A percentile compares a stretch with the other conserved stretches of the same genome.
Conservation (phyloP, 768 basidiomycete species). For the Boletus barrowsii region DNA sequence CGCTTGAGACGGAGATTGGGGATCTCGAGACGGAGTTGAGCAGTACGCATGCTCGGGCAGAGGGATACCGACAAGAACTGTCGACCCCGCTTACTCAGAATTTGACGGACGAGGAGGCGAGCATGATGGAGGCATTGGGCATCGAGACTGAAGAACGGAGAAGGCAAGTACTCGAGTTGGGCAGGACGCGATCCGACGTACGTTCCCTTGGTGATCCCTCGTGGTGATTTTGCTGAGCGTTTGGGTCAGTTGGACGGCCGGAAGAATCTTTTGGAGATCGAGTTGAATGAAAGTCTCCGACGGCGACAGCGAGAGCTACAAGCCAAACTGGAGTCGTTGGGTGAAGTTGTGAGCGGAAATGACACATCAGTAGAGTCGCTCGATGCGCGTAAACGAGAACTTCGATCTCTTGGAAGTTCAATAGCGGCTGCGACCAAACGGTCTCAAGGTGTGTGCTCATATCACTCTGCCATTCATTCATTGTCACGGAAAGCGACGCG, state of each 20-base stretch:
- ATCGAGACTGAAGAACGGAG: conserved; percentile 75
- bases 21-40: conserved; percentile 73
- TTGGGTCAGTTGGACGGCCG: conserved; percentile 50
- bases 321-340: conserved; percentile 71
- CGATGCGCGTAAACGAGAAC: conserved; percentile 64
- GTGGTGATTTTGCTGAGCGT: not conserved
- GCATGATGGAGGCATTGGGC: conserved; percentile 59
- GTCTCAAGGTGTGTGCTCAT: conserved; percentile 47
- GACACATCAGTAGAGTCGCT: conserved; percentile 63
- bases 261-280: conserved; percentile 86
- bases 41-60: conserved; percentile 57
- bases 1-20: conserved; percentile 63
- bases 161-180: conserved; percentile 65
- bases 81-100: conserved; percentile 70
- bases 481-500: not conserved
- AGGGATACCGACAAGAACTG: conserved; percentile 68
- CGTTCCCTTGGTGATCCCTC: conserved; percentile 19
- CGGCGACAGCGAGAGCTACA: conserved; percentile 78
- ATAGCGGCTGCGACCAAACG: conserved; percentile 64
- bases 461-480: not conserved
- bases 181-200: conserved; percentile 69
- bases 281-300: conserved; percentile 84
- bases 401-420: conserved; percentile 60
- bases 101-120: conserved; percentile 71
- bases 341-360: conserved; percentile 55